phyloP scores from a whole-genome alignment of 345 rosid genomes.

The Moricandia moricandioides region DNA sequence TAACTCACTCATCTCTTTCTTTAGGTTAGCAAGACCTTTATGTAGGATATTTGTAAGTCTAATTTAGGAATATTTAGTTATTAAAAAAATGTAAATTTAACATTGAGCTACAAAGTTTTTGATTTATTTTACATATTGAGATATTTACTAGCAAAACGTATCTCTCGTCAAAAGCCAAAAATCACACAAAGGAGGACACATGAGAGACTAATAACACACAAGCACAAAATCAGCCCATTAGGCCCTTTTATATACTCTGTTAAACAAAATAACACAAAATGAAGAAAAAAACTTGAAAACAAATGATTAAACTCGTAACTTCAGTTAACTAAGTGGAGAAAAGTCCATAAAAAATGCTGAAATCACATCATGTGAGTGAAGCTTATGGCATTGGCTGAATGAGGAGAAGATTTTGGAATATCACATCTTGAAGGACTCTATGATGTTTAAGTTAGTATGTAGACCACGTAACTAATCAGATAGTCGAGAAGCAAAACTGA shows the following conservation, averaged over 20 bases:
- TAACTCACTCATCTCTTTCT: too few species aligned
- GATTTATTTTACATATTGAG: too few species aligned
- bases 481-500: background rate
- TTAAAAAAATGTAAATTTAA: too few species aligned
- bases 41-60: too few species aligned
- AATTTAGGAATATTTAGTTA: too few species aligned
- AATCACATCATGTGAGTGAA: background rate
- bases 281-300: background rate
- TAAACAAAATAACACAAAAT: background rate
- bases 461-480: background rate
- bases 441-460: background rate
- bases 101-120: too few species aligned
- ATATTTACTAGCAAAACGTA: too few species aligned
- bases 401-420: background rate
- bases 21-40: too few species aligned
- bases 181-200: too few species aligned
- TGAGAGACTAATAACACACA: too few species aligned
- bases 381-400: background rate
- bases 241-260: background rate
- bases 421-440: background rate
- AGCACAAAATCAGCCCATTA: background rate
- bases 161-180: too few species aligned
- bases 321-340: background rate
- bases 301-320: background rate
- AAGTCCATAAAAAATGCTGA: background rate